Conservation (phyloP, 177 flowering plant genomes). For the Vitis hybrid region DNA sequence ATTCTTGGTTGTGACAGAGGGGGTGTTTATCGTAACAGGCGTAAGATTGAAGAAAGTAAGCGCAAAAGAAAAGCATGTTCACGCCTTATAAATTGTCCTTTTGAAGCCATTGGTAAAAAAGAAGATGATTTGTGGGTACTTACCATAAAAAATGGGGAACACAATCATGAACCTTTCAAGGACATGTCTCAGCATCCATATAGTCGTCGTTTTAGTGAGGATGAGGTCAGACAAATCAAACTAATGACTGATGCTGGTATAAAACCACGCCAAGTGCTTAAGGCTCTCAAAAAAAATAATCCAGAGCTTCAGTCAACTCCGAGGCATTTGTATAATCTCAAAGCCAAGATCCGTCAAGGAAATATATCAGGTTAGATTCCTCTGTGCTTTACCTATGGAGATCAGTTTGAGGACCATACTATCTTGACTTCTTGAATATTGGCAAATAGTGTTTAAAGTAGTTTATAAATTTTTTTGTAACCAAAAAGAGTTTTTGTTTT, state of each 20-base stretch:
- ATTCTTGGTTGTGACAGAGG: slow-evolving; percentile 59
- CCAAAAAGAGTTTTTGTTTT: neutral
- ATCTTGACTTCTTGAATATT: neutral
- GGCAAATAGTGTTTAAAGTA: neutral
- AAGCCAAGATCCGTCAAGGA: slow-evolving; percentile 46
- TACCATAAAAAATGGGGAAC: slow-evolving; percentile 37
- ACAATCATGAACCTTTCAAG: slow-evolving; percentile 42
- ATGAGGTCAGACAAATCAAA: slow-evolving; percentile 35
- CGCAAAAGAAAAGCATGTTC: slow-evolving; percentile 39
- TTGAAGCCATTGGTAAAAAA: slow-evolving; percentile 40
- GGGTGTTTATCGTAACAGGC: slow-evolving; percentile 43
- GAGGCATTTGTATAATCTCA: slow-evolving; percentile 47
- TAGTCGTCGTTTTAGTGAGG: slow-evolving; percentile 43
- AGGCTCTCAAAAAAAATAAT: slow-evolving; percentile 35
- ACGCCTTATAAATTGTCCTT: slow-evolving; percentile 46
- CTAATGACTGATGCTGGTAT: slow-evolving; percentile 45
- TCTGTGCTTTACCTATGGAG: slow-evolving; percentile 5
- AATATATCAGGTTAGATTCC: slow-evolving; percentile 29
- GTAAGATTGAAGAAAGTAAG: slow-evolving; percentile 20
- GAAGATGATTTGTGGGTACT: slow-evolving; percentile 43
- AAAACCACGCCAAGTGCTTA: slow-evolving; percentile 47
- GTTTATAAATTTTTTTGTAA: neutral
- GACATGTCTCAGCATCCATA: slow-evolving; percentile 46
- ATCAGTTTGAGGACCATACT: neutral
- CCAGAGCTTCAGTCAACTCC: slow-evolving; percentile 44